Base-by-base conservation (phyloP, 768 basidiomycete genomes). In the Hericium erinaceus region DNA sequence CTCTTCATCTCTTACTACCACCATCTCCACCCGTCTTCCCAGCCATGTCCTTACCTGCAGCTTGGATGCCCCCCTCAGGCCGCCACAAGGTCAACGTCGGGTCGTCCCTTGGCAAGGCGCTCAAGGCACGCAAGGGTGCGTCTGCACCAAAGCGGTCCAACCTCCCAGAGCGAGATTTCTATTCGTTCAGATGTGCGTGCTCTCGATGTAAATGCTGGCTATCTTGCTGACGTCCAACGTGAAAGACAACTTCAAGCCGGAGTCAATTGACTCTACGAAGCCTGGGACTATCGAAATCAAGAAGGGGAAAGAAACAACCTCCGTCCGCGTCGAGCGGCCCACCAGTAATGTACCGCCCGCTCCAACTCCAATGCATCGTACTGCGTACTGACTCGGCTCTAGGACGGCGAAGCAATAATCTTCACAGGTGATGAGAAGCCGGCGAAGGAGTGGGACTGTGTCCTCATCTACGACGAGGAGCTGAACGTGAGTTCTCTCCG, bases 381-480 rank as follows among this genome's bases (percentile, higher is more conserved):
- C 48, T 55, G 26, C 56, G 56, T 40, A 41, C 55, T 58, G 15
- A 46, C 38, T 50, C 38, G 18, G 56, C 26, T 9, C 18, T 64
- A 84, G 83, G 66, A 72, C 2, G 77, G 75, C 16, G 82, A 86
- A 58, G 76, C 67, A 12, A 76, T 82, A 63, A 64, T 79, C 39
- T 90, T 83, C 64, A 72, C 69, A 40, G 89, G 88, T 3, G 64
- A 65, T 8, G 87, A 87, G 64, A 73, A 73, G 15, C 69, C 78
- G 1, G 77, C 84, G 7, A 86, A 82, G 66, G 86, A 89, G 49
- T 76, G 77, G 63, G 87, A 90, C 53, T 92, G 89, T 61, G 80
- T 91, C 7, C 74, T 92, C 41, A 85, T 92, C 48, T 92, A 84
- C 64, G 89, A 92, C 66, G 87, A 88, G 65, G 85, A 82, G 55